These are phyloP conservation scores for Noccaea bulbosa DNA, from an alignment of 345 rosid genomes.

Conservation along the genomic window DNA sequence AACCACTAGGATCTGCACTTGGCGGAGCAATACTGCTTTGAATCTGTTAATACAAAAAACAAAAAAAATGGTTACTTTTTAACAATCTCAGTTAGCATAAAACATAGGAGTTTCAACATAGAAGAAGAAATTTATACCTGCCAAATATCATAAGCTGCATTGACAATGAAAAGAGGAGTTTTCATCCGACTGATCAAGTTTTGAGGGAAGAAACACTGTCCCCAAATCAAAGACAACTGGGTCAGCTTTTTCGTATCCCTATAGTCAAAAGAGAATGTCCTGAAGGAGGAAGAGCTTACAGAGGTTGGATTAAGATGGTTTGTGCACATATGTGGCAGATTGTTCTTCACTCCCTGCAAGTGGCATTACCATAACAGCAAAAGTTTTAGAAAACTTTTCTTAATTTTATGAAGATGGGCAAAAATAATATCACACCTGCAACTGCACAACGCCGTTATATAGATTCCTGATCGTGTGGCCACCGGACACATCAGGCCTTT, in stretches of 20 bases:
- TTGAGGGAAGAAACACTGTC: conserved; percentile 98
- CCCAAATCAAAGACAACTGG: not conserved
- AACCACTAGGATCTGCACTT: conserved; percentile 87
- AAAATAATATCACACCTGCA: conserved; percentile 59
- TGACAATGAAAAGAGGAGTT: conserved; percentile 85
- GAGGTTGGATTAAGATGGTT: conserved; percentile 83
- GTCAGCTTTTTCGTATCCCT: conserved; percentile 6
- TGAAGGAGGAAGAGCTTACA: conserved; percentile 46
- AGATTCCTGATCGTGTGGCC: conserved; percentile 75
- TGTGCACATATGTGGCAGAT: conserved; percentile 73
- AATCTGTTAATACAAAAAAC: conserved; percentile 51
- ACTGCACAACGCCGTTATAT: conserved; percentile 69
- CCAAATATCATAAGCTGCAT: conserved; percentile 97
- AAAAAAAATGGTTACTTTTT: not conserved
- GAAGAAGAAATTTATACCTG: conserved; percentile 58
- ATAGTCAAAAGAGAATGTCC: not conserved
- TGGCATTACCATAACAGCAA: conserved; percentile 26
- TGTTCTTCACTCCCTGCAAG: conserved; percentile 59
- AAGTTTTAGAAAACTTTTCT: too few species aligned
- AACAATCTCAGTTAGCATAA: conserved; percentile 16
- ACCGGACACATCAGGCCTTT: conserved; percentile 85
- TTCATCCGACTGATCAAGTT: conserved; percentile 67
- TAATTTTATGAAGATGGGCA: not conserved
- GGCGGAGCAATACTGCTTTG: conserved; percentile 92
- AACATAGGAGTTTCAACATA: not conserved